phyloP scores from a whole-genome alignment of 306 rosid species.

The Herpetospermum pedunculosum region DNA sequence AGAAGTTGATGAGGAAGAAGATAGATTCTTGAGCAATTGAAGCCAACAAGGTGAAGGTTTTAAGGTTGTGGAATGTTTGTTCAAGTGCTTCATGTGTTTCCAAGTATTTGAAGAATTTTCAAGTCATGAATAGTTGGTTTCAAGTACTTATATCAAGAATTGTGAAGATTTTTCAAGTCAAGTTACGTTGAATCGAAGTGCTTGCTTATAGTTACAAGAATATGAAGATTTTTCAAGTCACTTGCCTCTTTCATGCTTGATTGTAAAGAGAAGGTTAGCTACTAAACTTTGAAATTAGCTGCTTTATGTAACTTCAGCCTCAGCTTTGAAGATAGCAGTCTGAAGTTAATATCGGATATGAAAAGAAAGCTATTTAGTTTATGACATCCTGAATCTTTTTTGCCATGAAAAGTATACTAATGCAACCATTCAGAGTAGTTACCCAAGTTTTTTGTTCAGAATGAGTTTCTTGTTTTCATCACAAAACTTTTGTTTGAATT shows the following conservation, averaged over 20 bases:
- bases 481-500: constrained; percentile 20
- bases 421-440: constrained; percentile 24
- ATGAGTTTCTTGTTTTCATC: constrained; percentile 17
- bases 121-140: constrained; percentile 45
- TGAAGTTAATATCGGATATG: constrained; percentile 29
- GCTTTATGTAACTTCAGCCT: constrained; percentile 42
- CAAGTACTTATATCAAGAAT: constrained; percentile 41
- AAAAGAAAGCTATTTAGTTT: constrained; percentile 30
- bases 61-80: constrained; percentile 54
- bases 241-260: constrained; percentile 70
- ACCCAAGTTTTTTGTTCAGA: constrained; percentile 17
- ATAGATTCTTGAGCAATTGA: constrained; percentile 54
- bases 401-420: background rate
- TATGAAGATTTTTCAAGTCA: constrained; percentile 75
- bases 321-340: constrained; percentile 32
- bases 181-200: constrained; percentile 54
- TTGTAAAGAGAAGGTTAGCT: constrained; percentile 60
- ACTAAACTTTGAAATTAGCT: constrained; percentile 46
- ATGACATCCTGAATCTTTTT: background rate
- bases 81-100: constrained; percentile 60
- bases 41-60: constrained; percentile 45
- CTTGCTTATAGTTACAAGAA: constrained; percentile 49
- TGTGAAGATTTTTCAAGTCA: constrained; percentile 27
- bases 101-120: constrained; percentile 75
- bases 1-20: constrained; percentile 70